A percentile compares a stretch with the other conserved stretches of the same genome.
These are phyloP conservation scores for Irpex sp. DNA, from an alignment of 1,284 basidiomycete species.

Conservation along the genomic window DNA sequence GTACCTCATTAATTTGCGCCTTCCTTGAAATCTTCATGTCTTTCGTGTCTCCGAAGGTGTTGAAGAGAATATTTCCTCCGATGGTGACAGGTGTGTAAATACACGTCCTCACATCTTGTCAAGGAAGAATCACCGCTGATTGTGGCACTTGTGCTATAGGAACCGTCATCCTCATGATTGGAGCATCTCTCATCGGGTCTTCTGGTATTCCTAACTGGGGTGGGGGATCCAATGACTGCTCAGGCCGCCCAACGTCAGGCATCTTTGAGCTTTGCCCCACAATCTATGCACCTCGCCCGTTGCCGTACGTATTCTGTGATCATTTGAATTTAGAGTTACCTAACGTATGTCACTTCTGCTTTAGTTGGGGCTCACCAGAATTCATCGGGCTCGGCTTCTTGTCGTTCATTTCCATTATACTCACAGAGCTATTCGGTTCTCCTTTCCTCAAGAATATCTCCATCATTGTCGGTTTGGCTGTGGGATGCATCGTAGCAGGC, in stretches of 20 bases:
- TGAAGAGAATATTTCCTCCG: constrained; percentile 75
- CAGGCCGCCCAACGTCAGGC: constrained; percentile 50
- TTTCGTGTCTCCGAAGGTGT: constrained; percentile 59
- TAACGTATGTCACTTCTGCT: background rate
- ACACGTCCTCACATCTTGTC: background rate
- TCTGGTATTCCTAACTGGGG: constrained; percentile 81
- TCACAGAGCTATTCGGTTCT: constrained; percentile 75
- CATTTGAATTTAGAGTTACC: background rate
- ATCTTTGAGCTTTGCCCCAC: constrained; percentile 68
- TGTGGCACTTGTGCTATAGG: constrained; percentile 29
- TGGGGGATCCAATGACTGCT: constrained; percentile 72
- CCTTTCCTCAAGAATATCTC: constrained; percentile 79
- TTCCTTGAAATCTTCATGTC: constrained; percentile 78
- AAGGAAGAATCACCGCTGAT: background rate
- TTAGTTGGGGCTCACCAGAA: constrained; percentile 72
- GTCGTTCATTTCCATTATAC: constrained; percentile 70
- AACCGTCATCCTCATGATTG: constrained; percentile 73
- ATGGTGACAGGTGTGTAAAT: constrained; percentile 60
- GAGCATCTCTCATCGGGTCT: constrained; percentile 66
- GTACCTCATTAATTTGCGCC: constrained; percentile 73
- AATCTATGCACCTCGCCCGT: constrained; percentile 53
- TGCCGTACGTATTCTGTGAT: constrained; percentile 29
- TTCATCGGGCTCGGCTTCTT: constrained; percentile 86
- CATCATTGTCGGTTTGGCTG: constrained; percentile 67
- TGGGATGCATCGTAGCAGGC: constrained; percentile 77